phyloP scores from a whole-genome alignment of 495 filamentous ascomycete genomes.

The Ramalina intermedia region DNA sequence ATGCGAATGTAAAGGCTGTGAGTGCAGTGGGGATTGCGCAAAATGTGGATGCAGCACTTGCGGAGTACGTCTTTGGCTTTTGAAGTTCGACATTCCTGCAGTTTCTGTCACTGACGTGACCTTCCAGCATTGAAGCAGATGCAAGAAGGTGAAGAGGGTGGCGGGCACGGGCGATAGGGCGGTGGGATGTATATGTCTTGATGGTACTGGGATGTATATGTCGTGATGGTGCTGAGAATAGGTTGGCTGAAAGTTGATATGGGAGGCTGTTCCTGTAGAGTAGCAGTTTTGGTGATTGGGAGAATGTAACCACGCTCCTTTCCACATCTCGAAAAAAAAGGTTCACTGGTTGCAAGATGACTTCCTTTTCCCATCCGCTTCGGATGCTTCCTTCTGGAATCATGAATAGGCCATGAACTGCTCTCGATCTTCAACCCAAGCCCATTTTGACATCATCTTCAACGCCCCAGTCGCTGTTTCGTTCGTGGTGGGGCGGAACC shows the following conservation, averaged over 20 bases:
- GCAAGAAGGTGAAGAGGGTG: not conserved
- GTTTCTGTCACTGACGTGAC: too few species aligned
- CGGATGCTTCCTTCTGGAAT: too few species aligned
- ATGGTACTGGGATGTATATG: too few species aligned
- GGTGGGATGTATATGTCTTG: not conserved
- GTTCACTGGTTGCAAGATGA: not conserved
- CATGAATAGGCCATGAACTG: not conserved
- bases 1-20: constrained; percentile 6
- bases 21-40: constrained; percentile 5
- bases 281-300: not conserved
- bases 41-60: constrained; percentile 12
- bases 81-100: too few species aligned
- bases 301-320: not conserved
- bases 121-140: not conserved
- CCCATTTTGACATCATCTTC: constrained; percentile 42
- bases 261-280: too few species aligned
- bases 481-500: constrained; percentile 22
- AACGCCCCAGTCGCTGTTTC: constrained; percentile 28
- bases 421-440: constrained; percentile 25
- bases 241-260: not conserved
- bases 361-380: not conserved
- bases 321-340: not conserved
- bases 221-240: too few species aligned
- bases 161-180: not conserved
- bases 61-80: constrained; percentile 6